These are phyloP conservation scores for Stagonosporopsis rhizophila DNA, from an alignment of 2,329 filamentous ascomycete genomes.

Conservation along the genomic window DNA sequence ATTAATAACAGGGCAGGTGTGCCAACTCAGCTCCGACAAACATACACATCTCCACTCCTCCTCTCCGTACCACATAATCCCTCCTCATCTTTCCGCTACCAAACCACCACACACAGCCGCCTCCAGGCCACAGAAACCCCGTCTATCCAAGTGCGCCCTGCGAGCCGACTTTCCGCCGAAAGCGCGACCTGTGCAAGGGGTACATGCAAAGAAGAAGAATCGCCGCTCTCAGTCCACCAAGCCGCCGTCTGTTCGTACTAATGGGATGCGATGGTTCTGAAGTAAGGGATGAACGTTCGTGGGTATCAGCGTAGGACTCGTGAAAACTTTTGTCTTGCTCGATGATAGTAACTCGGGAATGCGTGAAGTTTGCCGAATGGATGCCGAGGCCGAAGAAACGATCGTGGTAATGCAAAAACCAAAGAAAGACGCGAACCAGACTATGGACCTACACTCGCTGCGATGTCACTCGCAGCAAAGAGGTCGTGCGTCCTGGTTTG, in stretches of 20 bases:
- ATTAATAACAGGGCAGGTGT: constrained; percentile 26
- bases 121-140: constrained; percentile 35
- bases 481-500: constrained; percentile 3
- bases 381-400: constrained; percentile 44
- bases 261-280: constrained; percentile 49
- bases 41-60: constrained; percentile 23
- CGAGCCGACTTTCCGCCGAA: constrained; percentile 14
- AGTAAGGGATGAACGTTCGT: constrained; percentile 50
- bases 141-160: constrained; percentile 36
- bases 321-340: constrained; percentile 48
- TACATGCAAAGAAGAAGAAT: constrained; percentile 27
- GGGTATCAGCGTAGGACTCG: constrained; percentile 55
- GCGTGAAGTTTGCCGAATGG: constrained; percentile 45
- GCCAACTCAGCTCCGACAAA: constrained; percentile 42
- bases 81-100: constrained; percentile 33
- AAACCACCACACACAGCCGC: constrained; percentile 43
- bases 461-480: constrained; percentile 30
- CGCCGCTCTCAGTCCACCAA: constrained; percentile 44
- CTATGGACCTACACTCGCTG: constrained; percentile 6
- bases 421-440: constrained; percentile 16
- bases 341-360: constrained; percentile 45
- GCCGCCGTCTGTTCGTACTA: constrained; percentile 46
- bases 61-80: constrained; percentile 19
- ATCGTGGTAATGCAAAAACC: constrained; percentile 36
- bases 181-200: constrained; percentile 12